Evolutionary conservation across 441 rosid species (phyloP), one percentile per base, ranked within the genome.

Genomic region (Rhodomyrtus psidioides): DNA sequence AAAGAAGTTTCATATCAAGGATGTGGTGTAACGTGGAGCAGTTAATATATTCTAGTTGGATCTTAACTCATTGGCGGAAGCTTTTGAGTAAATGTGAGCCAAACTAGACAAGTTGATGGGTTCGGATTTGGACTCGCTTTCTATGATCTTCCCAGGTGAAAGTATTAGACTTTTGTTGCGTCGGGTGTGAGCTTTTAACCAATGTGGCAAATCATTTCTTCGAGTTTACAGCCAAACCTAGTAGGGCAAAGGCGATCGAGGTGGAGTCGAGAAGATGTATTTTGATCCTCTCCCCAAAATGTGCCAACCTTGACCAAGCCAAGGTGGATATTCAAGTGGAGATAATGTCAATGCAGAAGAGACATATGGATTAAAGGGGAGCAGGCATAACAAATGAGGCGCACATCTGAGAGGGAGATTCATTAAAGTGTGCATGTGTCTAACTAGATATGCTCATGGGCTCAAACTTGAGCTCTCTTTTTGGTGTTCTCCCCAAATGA

Each of bases 1-100:
- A 65, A 34, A 65, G n/a, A 65, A 65, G n/a, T 9, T 65, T 65
- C 79, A 21, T 15, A 34, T 65, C 46, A 65, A 34, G 49, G 15
- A 65, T 34, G 15, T 34, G 6, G 0, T 3, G 15, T 19, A 6
- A 21, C 34, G n/a, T 9, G 6, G 7, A 65, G 14, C 42, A 21
- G 15, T 65, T 65, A 19, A 34, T 65, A 65, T 0, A 19, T 65
- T 65, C 6, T 21, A 34, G 4, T 34, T 10, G 15, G 0, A 65
- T 34, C 8, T 5, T 19, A 3, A 65, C 26, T 34, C 49, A 34
- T 34, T 65, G 15, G 2, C 8, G 10, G 17, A 34, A 65, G 13
- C 0, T 70, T 34, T 10, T 19, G 1, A 34, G 24, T 65, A 2
- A 65, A 65, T 5, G 1, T 10, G 7, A 0, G 23, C 9, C 6